phyloP scores from a whole-genome alignment of 1,284 basidiomycete species.

The Fomitopsis betulina region DNA sequence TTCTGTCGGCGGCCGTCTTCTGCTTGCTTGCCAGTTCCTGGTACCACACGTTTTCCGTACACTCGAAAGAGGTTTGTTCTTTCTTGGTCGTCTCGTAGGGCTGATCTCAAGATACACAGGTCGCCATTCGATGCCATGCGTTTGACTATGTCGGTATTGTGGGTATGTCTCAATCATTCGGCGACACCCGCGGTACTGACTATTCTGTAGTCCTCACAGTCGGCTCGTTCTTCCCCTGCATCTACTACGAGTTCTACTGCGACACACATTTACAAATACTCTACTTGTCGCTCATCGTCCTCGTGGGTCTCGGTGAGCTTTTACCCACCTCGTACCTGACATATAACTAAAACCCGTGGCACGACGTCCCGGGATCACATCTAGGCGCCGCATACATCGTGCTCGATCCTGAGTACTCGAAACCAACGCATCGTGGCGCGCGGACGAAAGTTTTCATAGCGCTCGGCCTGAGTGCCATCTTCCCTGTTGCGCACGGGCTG shows the following conservation, averaged over 20 bases:
- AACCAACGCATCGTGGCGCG: slow-evolving; percentile 70
- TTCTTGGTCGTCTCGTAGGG: neutral
- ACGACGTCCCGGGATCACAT: neutral
- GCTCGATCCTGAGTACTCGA: slow-evolving; percentile 74
- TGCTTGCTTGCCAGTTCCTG: slow-evolving; percentile 75
- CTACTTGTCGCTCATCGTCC: slow-evolving; percentile 51
- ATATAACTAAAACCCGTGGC: neutral
- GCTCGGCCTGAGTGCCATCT: slow-evolving; percentile 70
- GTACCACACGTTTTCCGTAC: slow-evolving; percentile 76
- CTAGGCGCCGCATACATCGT: slow-evolving; percentile 73
- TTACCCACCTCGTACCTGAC: neutral
- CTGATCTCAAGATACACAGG: slow-evolving; percentile 14
- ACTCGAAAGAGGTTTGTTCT: slow-evolving; percentile 56
- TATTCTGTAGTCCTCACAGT: slow-evolving; percentile 47
- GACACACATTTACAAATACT: slow-evolving; percentile 44
- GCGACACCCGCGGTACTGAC: neutral
- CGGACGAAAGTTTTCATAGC: slow-evolving; percentile 80
- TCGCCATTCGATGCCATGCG: slow-evolving; percentile 36
- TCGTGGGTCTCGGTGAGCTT: slow-evolving; percentile 58
- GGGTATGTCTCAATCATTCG: slow-evolving; percentile 29
- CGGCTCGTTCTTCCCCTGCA: slow-evolving; percentile 77
- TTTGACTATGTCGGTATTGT: slow-evolving; percentile 73
- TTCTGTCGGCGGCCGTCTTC: slow-evolving; percentile 68
- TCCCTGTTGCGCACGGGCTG: slow-evolving; percentile 71
- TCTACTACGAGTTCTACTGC: slow-evolving; percentile 75